Evolutionary conservation across 352 stramenopile genomes (phyloP).

Genomic region (Pythium brachiatum): DNA sequence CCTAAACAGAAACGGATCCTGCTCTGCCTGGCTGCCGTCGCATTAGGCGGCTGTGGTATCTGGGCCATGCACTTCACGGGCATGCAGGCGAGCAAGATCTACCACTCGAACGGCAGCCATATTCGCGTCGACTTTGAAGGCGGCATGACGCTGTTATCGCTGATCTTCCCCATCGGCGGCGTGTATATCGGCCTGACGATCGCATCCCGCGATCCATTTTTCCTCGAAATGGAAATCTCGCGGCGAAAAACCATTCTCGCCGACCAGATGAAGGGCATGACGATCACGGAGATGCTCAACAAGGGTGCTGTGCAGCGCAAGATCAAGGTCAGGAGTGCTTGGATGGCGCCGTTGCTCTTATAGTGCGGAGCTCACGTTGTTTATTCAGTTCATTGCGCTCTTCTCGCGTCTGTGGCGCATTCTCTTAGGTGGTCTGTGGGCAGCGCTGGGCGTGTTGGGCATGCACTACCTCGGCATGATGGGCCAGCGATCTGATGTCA

Average conservation of each 20-base stretch:
- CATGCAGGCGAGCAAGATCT: constrained; percentile 52
- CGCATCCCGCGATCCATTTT: constrained; percentile 58
- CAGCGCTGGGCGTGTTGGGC: constrained; percentile 55
- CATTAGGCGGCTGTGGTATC: constrained; percentile 60
- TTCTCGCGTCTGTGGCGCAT: constrained; percentile 61
- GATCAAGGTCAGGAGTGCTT: constrained; percentile 39
- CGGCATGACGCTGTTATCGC: constrained; percentile 50
- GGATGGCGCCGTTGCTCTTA: neutral
- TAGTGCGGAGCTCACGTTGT: neutral
- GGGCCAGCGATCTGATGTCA: constrained; percentile 43
- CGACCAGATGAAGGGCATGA: constrained; percentile 39
- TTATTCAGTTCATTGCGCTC: constrained; percentile 40
- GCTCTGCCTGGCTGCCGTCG: constrained; percentile 37
- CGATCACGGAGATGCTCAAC: constrained; percentile 47
- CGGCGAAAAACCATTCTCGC: constrained; percentile 50
- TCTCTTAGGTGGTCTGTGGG: constrained; percentile 43
- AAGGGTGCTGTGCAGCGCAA: constrained; percentile 40
- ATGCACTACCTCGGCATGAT: constrained; percentile 83
- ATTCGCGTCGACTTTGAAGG: constrained; percentile 53
- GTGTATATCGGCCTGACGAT: constrained; percentile 59
- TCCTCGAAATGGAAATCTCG: constrained; percentile 54
- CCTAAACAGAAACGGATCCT: constrained; percentile 35
- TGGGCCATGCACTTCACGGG: constrained; percentile 78
- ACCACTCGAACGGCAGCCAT: constrained; percentile 30
- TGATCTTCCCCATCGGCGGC: constrained; percentile 49